A percentile compares a stretch with the other conserved stretches of the same genome.
Conservation (phyloP, 768 basidiomycete genomes). For the Rubroboletus pulcherrimus region DNA sequence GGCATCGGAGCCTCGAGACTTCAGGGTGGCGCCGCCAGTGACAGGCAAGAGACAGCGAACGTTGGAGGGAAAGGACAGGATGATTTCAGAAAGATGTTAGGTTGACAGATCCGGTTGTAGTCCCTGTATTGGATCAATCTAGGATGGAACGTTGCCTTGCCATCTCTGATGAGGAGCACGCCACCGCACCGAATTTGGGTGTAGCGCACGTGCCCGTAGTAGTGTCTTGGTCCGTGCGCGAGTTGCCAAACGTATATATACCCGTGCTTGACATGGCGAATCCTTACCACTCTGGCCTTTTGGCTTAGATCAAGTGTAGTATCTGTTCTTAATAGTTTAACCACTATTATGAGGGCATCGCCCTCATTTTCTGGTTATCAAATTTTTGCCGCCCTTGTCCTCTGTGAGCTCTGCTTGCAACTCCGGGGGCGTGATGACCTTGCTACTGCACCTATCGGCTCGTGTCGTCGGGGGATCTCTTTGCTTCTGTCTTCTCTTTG, state of each 20-base stretch:
- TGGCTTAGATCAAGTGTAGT: slow-evolving; percentile 78
- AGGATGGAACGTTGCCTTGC: background rate
- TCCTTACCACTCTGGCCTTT: slow-evolving; percentile 42
- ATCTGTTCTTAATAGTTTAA: slow-evolving; percentile 66
- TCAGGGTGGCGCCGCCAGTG: slow-evolving; percentile 8
- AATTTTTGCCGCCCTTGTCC: slow-evolving; percentile 29
- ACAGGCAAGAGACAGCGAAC: slow-evolving; percentile 8
- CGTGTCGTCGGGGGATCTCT: slow-evolving; percentile 57
- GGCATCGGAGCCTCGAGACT: slow-evolving; percentile 20
- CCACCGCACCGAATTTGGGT: background rate
- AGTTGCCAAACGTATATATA: background rate
- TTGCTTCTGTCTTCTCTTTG: slow-evolving; percentile 12
- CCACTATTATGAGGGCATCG: slow-evolving; percentile 58
- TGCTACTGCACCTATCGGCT: slow-evolving; percentile 40
- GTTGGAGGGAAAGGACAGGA: slow-evolving; percentile 50
- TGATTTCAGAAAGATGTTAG: slow-evolving; percentile 82
- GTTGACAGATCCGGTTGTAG: slow-evolving; percentile 5
- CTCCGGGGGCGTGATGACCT: slow-evolving; percentile 36
- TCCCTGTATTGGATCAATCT: background rate
- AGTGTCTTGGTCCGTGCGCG: slow-evolving; percentile 9
- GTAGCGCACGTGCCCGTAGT: background rate
- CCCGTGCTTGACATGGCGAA: background rate
- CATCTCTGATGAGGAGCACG: too few relatives aligned
- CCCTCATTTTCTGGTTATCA: slow-evolving; percentile 54
- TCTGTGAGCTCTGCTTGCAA: slow-evolving; percentile 40